Evolutionary conservation across 148 eudicot genomes (phyloP).

Genomic region (Pharnaceum exiguum): DNA sequence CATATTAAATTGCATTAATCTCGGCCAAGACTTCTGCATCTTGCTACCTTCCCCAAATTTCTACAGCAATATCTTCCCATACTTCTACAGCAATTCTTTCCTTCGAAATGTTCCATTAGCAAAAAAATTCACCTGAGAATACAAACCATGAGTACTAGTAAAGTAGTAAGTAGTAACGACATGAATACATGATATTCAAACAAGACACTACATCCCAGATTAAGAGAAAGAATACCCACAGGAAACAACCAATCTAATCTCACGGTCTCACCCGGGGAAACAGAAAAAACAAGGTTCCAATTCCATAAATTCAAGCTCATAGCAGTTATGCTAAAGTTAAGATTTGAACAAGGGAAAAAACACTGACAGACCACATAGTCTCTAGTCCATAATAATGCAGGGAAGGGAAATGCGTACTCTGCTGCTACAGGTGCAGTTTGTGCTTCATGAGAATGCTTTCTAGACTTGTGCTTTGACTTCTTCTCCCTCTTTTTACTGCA

Average conservation of each 20-base stretch:
- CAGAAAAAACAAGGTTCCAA: too few relatives aligned
- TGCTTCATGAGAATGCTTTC: slow-evolving; percentile 40
- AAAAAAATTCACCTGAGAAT: slow-evolving; percentile 6
- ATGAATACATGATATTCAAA: neutral
- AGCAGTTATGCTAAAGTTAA: too few relatives aligned
- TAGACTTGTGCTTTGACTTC: slow-evolving; percentile 79
- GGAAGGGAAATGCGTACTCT: slow-evolving; percentile 18
- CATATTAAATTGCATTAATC: too few relatives aligned
- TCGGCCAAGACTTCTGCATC: too few relatives aligned
- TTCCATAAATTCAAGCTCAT: too few relatives aligned
- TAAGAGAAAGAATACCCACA: neutral
- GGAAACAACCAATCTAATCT: too few relatives aligned
- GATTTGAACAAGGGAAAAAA: neutral
- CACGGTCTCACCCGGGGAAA: too few relatives aligned
- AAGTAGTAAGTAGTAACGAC: too few relatives aligned
- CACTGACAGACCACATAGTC: neutral
- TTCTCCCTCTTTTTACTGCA: slow-evolving; percentile 78
- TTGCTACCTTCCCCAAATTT: too few relatives aligned
- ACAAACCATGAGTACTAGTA: neutral
- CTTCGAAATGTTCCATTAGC: neutral
- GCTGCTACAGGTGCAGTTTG: slow-evolving; percentile 19
- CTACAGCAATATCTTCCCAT: too few relatives aligned
- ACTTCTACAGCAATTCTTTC: too few relatives aligned
- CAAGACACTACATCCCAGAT: neutral
- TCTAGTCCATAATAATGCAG: neutral